Evolutionary conservation across 2,329 filamentous ascomycete genomes (phyloP).

Genomic region (Juglanconis sp.): DNA sequence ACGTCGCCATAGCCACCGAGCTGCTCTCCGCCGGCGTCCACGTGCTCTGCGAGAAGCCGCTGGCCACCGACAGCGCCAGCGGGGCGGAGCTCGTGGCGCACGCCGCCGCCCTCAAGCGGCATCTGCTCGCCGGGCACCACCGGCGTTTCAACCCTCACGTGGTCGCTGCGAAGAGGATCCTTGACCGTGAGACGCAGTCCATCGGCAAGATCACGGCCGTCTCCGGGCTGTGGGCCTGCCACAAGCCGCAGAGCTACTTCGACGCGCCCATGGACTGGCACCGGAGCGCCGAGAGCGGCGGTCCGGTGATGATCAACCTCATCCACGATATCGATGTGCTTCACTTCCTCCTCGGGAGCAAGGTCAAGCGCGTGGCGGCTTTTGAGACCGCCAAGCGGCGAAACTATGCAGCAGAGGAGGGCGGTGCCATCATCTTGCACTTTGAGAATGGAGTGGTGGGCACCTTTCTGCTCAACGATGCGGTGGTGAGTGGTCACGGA

Average conservation of each 20-base stretch:
- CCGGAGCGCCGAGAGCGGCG: constrained; percentile 38
- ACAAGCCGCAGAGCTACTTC: constrained; percentile 52
- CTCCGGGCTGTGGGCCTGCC: constrained; percentile 51
- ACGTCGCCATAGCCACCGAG: constrained; percentile 47
- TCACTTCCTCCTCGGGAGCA: constrained; percentile 51
- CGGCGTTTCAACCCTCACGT: constrained; percentile 58
- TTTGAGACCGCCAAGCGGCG: constrained; percentile 44
- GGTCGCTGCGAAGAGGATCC: constrained; percentile 42
- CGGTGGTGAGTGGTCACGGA: constrained; percentile 47
- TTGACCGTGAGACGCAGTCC: constrained; percentile 29
- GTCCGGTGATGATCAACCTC: constrained; percentile 54
- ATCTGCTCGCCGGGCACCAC: constrained; percentile 56
- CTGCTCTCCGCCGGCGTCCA: constrained; percentile 47
- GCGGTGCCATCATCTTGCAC: constrained; percentile 49
- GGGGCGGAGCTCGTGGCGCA: constrained; percentile 31
- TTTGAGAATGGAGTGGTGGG: constrained; percentile 55
- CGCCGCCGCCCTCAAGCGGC: constrained; percentile 29
- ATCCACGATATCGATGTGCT: constrained; percentile 60
- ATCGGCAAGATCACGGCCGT: constrained; percentile 50
- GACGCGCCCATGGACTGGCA: constrained; percentile 43
- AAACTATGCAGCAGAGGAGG: constrained; percentile 51
- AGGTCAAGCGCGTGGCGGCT: constrained; percentile 46
- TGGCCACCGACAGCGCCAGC: constrained; percentile 39
- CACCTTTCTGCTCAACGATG: constrained; percentile 54
- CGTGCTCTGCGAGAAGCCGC: constrained; percentile 56